A percentile compares a stretch with the other conserved stretches of the same genome.
phyloP scores from a whole-genome alignment of 2,329 filamentous ascomycete species.

The Pestalotiopsis sp. region DNA sequence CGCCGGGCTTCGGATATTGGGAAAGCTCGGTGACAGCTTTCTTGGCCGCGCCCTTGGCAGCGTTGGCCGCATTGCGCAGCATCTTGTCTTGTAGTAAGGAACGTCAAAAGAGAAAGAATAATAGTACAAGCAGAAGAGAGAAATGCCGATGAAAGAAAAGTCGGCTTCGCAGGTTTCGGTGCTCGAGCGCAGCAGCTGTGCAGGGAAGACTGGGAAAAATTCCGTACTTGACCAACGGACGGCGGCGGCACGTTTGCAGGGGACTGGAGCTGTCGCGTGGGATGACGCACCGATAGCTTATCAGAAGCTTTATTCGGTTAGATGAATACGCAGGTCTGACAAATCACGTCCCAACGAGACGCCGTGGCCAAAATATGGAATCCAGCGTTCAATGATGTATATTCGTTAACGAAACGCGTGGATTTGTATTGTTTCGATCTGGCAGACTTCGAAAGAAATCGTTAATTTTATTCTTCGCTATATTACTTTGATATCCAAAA shows the following conservation, averaged over 20 bases:
- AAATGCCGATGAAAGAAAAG: neutral
- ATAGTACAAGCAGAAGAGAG: neutral
- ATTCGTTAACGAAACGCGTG: no score
- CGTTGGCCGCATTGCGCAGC: slow-evolving; percentile 49
- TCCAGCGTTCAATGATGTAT: neutral
- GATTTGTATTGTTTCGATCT: no score
- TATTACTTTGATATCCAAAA: no score
- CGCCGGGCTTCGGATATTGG: slow-evolving; percentile 75
- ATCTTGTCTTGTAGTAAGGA: slow-evolving; percentile 4
- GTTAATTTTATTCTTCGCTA: no score
- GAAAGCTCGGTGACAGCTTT: slow-evolving; percentile 75
- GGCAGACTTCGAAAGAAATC: no score
- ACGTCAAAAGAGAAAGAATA: neutral
- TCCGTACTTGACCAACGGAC: neutral
- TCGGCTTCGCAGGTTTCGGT: neutral
- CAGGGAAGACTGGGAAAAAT: slow-evolving; percentile 3
- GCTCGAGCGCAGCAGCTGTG: neutral
- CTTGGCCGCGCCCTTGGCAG: slow-evolving; percentile 46
- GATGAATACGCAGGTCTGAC: neutral
- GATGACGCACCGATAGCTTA: slow-evolving; percentile 11
- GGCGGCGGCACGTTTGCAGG: neutral
- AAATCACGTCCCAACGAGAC: neutral
- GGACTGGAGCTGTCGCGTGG: neutral
- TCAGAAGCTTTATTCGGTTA: slow-evolving; percentile 1
- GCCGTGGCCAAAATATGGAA: neutral